These are phyloP conservation scores for Pythium aquatile DNA, from an alignment of 352 stramenopile species.

Conservation along the genomic window DNA sequence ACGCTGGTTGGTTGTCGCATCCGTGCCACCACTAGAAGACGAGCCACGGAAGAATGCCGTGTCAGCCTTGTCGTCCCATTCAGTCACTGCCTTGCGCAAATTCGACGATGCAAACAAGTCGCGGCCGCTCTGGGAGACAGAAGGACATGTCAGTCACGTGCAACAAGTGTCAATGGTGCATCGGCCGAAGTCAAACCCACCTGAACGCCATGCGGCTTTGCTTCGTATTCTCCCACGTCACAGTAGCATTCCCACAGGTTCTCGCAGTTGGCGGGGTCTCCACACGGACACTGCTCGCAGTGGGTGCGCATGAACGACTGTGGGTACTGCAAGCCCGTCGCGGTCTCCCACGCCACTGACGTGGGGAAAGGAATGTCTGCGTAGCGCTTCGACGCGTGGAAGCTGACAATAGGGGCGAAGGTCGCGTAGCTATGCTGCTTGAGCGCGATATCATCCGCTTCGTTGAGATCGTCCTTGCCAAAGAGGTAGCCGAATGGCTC, in stretches of 20 bases:
- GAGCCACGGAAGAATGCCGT: conserved; percentile 98
- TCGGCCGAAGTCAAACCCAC: conserved; percentile 20
- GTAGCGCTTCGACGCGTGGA: conserved; percentile 92
- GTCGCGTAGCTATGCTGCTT: conserved; percentile 86
- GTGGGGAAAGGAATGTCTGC: conserved; percentile 98
- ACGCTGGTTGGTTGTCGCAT: conserved; percentile 96
- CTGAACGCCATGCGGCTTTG: conserved; percentile 72
- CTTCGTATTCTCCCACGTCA: conserved; percentile 44
- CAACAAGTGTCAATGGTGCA: no score
- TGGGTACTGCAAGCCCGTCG: conserved; percentile 89
- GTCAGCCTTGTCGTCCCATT: conserved; percentile 95
- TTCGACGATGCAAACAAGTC: conserved; percentile 98
- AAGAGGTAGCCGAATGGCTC: conserved; percentile 99
- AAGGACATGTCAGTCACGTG: neutral
- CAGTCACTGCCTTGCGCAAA: conserved; percentile 95
- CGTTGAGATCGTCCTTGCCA: conserved; percentile 95
- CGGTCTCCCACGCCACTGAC: conserved; percentile 94
- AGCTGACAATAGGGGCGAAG: conserved; percentile 97
- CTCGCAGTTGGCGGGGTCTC: conserved; percentile 61
- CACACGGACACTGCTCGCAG: conserved; percentile 72
- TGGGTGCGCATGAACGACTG: conserved; percentile 90
- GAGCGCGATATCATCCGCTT: conserved; percentile 92
- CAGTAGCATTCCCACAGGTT: conserved; percentile 85
- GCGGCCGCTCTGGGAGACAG: conserved; percentile 20
- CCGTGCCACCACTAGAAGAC: conserved; percentile 94